These are phyloP conservation scores for Microascus cirrosus DNA, from an alignment of 2,329 filamentous ascomycete genomes.

Conservation along the genomic window DNA sequence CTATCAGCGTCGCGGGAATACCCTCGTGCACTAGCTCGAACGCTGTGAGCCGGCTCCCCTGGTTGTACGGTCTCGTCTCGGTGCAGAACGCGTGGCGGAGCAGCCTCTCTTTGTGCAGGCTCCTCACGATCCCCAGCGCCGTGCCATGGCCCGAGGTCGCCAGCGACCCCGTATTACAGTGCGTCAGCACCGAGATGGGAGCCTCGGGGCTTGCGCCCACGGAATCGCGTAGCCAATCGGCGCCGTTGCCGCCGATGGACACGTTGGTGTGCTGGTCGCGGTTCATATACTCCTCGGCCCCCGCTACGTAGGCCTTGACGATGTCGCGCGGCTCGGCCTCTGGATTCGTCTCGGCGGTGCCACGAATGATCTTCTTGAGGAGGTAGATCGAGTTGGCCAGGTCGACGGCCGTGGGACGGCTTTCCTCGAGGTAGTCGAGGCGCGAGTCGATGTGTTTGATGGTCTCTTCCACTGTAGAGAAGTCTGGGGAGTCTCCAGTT, in stretches of 20 bases:
- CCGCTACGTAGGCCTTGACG: slow-evolving; percentile 59
- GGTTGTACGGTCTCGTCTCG: slow-evolving; percentile 95
- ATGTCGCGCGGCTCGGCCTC: slow-evolving; percentile 37
- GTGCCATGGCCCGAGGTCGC: slow-evolving; percentile 98
- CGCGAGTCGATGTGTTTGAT: slow-evolving; percentile 64
- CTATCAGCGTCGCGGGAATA: slow-evolving; percentile 85
- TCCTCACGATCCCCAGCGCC: slow-evolving; percentile 85
- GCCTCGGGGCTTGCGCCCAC: slow-evolving; percentile 32
- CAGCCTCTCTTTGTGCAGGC: slow-evolving; percentile 53
- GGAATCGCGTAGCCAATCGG: slow-evolving; percentile 67
- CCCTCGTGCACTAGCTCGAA: slow-evolving; percentile 93
- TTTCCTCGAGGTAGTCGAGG: slow-evolving; percentile 77
- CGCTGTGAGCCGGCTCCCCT: slow-evolving; percentile 86
- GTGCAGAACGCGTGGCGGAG: slow-evolving; percentile 88
- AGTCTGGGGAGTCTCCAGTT: slow-evolving; percentile 15
- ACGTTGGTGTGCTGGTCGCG: slow-evolving; percentile 84
- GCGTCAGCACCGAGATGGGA: slow-evolving; percentile 73
- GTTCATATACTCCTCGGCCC: slow-evolving; percentile 76
- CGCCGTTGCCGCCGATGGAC: slow-evolving; percentile 72
- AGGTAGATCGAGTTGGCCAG: slow-evolving; percentile 80
- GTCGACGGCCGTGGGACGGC: slow-evolving; percentile 89
- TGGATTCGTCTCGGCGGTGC: slow-evolving; percentile 22
- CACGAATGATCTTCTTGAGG: slow-evolving; percentile 54
- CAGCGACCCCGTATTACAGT: slow-evolving; percentile 96
- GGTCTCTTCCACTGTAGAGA: slow-evolving; percentile 39